phyloP scores from a whole-genome alignment of 176 grass and related monocot genomes.

The Chrysopogon serrulatus region DNA sequence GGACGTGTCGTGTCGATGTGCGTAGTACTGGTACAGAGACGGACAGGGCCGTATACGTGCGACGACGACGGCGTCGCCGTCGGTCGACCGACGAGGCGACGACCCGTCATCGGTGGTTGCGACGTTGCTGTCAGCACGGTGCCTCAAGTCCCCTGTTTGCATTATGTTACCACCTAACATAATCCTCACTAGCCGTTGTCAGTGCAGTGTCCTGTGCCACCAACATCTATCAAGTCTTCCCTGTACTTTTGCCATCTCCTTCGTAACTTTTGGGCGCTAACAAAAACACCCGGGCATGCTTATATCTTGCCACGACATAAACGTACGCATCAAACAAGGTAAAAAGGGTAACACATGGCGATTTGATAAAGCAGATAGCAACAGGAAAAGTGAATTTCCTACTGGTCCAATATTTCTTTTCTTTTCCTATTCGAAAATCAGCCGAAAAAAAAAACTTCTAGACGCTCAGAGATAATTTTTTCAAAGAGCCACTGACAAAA shows the following conservation, averaged over 20 bases:
- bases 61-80: background rate
- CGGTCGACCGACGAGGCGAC: background rate
- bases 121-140: background rate
- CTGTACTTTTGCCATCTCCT: background rate
- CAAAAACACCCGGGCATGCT: too few relatives aligned
- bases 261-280: background rate
- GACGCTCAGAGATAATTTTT: too few relatives aligned
- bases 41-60: background rate
- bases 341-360: too few relatives aligned
- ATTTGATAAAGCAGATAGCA: too few relatives aligned
- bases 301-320: too few relatives aligned
- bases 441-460: too few relatives aligned
- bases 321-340: too few relatives aligned
- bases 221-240: background rate
- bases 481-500: too few relatives aligned
- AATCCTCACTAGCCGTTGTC: background rate
- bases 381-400: too few relatives aligned
- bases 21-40: background rate
- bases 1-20: background rate
- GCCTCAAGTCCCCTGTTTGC: background rate
- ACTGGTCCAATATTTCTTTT: too few relatives aligned
- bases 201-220: background rate
- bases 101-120: slow-evolving; percentile 10
- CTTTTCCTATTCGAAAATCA: too few relatives aligned
- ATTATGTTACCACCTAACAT: background rate